These are phyloP conservation scores for Lobosporangium transversale DNA, from an alignment of 192 early-diverging fungal genomes.

Conservation along the genomic window DNA sequence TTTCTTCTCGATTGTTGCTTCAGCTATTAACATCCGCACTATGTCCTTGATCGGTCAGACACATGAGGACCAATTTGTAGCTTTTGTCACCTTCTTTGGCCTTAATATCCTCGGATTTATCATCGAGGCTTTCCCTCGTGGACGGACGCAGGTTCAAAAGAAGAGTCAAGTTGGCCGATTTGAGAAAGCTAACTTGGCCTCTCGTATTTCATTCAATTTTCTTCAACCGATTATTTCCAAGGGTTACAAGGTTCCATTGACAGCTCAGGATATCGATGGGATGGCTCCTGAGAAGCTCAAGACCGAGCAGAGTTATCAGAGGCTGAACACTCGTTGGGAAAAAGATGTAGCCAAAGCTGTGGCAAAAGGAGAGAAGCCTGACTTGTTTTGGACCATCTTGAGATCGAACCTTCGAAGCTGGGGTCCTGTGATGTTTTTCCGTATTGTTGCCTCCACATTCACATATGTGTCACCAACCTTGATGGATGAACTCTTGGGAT, in stretches of 20 bases:
- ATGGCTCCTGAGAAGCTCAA: constrained; percentile 36
- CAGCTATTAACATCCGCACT: constrained; percentile 48
- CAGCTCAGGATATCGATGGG: constrained; percentile 28
- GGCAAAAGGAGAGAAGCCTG: constrained; percentile 22
- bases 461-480: constrained; percentile 33
- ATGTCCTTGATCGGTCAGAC: constrained; percentile 20
- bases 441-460: constrained; percentile 24
- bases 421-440: constrained; percentile 35
- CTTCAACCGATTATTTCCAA: constrained; percentile 42
- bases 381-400: constrained; percentile 27
- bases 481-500: constrained; percentile 36
- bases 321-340: constrained; percentile 23
- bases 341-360: constrained; percentile 10
- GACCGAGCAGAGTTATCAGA: constrained; percentile 10
- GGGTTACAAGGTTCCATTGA: constrained; percentile 36
- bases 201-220: constrained; percentile 31
- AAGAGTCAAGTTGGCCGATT: constrained; percentile 19
- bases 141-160: constrained; percentile 17
- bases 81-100: constrained; percentile 36
- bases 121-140: constrained; percentile 43
- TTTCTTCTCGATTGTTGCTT: constrained; percentile 19
- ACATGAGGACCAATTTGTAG: constrained; percentile 10
- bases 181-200: constrained; percentile 49
- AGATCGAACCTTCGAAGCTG: constrained; percentile 19
- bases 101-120: constrained; percentile 24